These are phyloP conservation scores for Neonectria magnoliae DNA, from an alignment of 2,329 filamentous ascomycete genomes.

Conservation along the genomic window DNA sequence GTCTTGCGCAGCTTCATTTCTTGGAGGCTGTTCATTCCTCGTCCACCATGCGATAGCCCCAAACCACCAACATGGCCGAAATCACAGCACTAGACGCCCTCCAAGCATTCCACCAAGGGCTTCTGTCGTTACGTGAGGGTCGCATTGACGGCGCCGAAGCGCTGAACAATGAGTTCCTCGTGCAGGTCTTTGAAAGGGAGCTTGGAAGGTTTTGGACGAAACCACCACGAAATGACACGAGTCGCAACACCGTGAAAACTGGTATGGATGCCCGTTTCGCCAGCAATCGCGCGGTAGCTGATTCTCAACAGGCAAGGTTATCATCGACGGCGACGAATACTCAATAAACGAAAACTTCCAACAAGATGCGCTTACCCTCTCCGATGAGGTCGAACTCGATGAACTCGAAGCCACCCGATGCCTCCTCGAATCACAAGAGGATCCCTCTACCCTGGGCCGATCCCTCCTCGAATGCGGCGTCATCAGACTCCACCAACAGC, in stretches of 20 bases:
- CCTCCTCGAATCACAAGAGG: constrained; percentile 77
- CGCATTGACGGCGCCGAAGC: constrained; percentile 69
- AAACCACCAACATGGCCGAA: constrained; percentile 72
- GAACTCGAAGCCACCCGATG: constrained; percentile 85
- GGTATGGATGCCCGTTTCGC: constrained; percentile 57
- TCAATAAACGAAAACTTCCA: constrained; percentile 88
- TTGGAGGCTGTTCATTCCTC: constrained; percentile 31
- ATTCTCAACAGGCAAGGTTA: constrained; percentile 74
- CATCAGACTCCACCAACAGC: constrained; percentile 87
- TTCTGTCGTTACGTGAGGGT: constrained; percentile 78
- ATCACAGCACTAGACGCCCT: constrained; percentile 79
- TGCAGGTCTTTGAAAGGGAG: constrained; percentile 75
- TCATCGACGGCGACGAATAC: constrained; percentile 77
- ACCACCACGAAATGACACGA: constrained; percentile 76
- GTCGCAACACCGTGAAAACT: constrained; percentile 75
- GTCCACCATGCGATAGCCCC: constrained; percentile 59
- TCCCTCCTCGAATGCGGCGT: constrained; percentile 81
- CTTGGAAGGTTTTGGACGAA: constrained; percentile 81
- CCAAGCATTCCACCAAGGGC: constrained; percentile 85
- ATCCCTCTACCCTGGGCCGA: constrained; percentile 74
- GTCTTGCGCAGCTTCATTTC: constrained; percentile 34
- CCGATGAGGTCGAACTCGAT: constrained; percentile 90
- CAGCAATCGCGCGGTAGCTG: constrained; percentile 16
- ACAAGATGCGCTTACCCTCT: constrained; percentile 81
- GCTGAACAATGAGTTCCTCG: constrained; percentile 75